These are phyloP conservation scores for Hordeum marinum DNA, from an alignment of 176 grass and related monocot genomes.

Conservation along the genomic window DNA sequence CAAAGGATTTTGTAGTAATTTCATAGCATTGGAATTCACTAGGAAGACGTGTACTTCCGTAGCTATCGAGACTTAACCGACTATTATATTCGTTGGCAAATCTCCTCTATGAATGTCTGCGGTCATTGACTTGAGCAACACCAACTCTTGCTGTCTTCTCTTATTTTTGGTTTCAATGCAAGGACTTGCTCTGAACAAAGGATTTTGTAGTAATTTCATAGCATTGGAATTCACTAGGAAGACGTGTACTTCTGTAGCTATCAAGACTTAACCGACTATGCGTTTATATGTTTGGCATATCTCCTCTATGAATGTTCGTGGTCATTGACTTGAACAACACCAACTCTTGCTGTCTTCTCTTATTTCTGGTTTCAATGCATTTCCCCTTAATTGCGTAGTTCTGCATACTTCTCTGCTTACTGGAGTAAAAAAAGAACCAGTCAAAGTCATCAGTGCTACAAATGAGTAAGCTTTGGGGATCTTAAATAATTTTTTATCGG, in stretches of 20 bases:
- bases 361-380: slow-evolving; percentile 1
- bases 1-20: neutral
- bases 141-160: neutral
- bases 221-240: neutral
- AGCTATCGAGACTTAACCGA: neutral
- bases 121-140: neutral
- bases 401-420: neutral
- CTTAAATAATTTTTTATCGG: neutral
- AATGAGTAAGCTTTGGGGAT: neutral
- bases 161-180: no score
- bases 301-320: neutral
- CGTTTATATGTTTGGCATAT: neutral
- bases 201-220: neutral
- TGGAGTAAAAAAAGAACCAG: neutral
- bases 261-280: neutral
- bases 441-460: neutral
- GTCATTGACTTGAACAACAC: neutral
- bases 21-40: neutral
- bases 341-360: neutral
- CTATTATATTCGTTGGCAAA: neutral
- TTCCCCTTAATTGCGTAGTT: neutral
- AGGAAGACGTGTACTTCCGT: neutral
- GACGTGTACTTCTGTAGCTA: neutral
- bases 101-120: neutral
- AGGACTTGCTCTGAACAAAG: neutral